Percentiles rank a stretch among this genome's conserved stretches.
phyloP scores from a whole-genome alignment of 352 stramenopile genomes.

The Ophiocytium majus region DNA sequence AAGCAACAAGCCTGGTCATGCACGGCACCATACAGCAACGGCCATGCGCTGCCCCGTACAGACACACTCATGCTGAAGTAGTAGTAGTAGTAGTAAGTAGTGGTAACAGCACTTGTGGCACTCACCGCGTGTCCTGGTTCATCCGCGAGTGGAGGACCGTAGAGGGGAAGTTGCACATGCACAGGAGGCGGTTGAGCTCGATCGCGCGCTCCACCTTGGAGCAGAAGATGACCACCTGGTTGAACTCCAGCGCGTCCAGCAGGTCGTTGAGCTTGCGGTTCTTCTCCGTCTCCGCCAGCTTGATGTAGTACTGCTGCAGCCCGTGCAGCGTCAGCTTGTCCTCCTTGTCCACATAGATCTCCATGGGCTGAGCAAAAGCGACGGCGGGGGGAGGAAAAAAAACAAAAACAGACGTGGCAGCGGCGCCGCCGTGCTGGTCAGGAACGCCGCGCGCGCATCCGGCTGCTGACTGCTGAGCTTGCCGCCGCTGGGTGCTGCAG shows the following conservation, averaged over 20 bases:
- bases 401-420: too few relatives aligned
- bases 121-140: constrained; percentile 87
- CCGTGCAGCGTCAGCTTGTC: constrained; percentile 99
- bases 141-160: constrained; percentile 98
- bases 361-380: constrained; percentile 79
- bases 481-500: too few relatives aligned
- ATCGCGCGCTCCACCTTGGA: constrained; percentile 65
- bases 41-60: too few relatives aligned
- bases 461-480: too few relatives aligned
- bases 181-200: constrained; percentile 91
- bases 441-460: too few relatives aligned
- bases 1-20: too few relatives aligned
- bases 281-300: constrained; percentile 97
- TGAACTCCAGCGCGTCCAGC: constrained; percentile 98
- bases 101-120: too few relatives aligned
- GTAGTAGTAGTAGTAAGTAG: too few relatives aligned
- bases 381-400: neutral
- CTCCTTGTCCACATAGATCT: constrained; percentile 99
- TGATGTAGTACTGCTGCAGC: constrained; percentile 99
- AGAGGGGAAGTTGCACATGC: constrained; percentile 99
- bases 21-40: too few relatives aligned
- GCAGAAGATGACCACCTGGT: constrained; percentile 77
- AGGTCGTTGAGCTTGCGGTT: constrained; percentile 99
- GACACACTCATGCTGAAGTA: too few relatives aligned
- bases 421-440: too few relatives aligned